A percentile compares a stretch with the other conserved stretches of the same genome.
phyloP scores from a whole-genome alignment of 129 eudicot species.

The Arctium minus region DNA sequence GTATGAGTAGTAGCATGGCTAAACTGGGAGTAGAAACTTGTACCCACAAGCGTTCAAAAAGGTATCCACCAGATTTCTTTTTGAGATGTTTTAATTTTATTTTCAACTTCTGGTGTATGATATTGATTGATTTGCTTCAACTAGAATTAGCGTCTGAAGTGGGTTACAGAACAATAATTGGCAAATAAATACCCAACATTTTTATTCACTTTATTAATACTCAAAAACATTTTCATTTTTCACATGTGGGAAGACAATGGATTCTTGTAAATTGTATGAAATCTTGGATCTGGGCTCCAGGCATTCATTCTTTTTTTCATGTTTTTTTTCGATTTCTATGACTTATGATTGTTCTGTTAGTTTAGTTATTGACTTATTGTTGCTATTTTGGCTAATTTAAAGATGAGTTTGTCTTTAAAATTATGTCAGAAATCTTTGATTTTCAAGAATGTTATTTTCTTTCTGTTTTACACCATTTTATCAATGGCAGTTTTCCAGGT shows the following conservation, averaged over 20 bases:
- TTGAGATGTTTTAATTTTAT: neutral
- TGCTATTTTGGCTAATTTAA: neutral
- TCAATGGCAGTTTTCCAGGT: slow-evolving; percentile 66
- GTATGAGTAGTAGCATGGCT: slow-evolving; percentile 17
- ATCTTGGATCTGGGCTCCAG: slow-evolving; percentile 25
- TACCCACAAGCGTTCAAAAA: slow-evolving; percentile 64
- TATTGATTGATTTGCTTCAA: slow-evolving; percentile 33
- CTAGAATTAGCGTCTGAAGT: slow-evolving; percentile 28
- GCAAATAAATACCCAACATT: neutral
- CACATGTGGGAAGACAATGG: neutral
- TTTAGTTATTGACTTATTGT: neutral
- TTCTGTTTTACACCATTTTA: slow-evolving; percentile 1
- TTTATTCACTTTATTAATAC: neutral
- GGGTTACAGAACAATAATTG: slow-evolving; percentile 9
- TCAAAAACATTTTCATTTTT: neutral
- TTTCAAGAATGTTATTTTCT: neutral
- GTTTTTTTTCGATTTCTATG: neutral
- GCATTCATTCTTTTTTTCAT: neutral
- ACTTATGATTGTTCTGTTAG: neutral
- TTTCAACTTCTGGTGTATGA: slow-evolving; percentile 25
- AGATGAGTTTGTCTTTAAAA: neutral
- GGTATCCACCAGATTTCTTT: slow-evolving; percentile 41
- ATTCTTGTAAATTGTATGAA: slow-evolving; percentile 15
- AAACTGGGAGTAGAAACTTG: slow-evolving; percentile 41
- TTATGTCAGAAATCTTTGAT: neutral